Percentiles rank a stretch among this genome's conserved stretches.
Conservation (phyloP, 2,329 filamentous ascomycete genomes). For the Corniculantispora saksenae region DNA sequence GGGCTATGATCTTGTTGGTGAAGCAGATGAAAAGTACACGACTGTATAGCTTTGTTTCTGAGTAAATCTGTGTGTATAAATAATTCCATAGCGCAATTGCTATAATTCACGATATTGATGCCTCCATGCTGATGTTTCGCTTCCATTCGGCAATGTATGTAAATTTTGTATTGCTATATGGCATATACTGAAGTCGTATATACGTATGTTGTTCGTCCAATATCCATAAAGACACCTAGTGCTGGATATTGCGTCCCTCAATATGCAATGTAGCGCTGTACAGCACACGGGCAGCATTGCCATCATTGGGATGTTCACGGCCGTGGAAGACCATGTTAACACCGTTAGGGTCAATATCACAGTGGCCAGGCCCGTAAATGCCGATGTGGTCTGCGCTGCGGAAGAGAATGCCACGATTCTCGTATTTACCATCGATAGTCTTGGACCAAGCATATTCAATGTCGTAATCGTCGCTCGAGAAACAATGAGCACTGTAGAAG, state of each 20-base stretch:
- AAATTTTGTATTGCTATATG: neutral
- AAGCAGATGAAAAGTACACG: slow-evolving; percentile 11
- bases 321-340: slow-evolving; percentile 21
- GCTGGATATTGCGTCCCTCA: neutral
- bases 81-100: neutral
- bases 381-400: slow-evolving; percentile 11
- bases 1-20: slow-evolving; percentile 9
- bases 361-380: slow-evolving; percentile 15
- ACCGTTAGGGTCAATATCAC: slow-evolving; percentile 19
- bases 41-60: neutral
- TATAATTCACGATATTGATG: neutral
- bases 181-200: neutral
- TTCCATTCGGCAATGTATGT: neutral
- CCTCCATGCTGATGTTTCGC: neutral
- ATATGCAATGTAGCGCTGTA: slow-evolving; percentile 14
- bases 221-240: neutral
- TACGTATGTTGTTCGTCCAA: too few relatives aligned
- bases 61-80: neutral
- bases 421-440: slow-evolving; percentile 12
- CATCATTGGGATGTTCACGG: slow-evolving; percentile 4
- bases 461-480: slow-evolving; percentile 17
- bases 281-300: slow-evolving; percentile 8
- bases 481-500: slow-evolving; percentile 21
- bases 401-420: slow-evolving; percentile 10
- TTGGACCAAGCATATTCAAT: slow-evolving; percentile 18